Evolutionary conservation across 768 basidiomycete genomes (phyloP), one percentile per base, ranked within the genome.

Genomic region (Antrodiella citrinella): DNA sequence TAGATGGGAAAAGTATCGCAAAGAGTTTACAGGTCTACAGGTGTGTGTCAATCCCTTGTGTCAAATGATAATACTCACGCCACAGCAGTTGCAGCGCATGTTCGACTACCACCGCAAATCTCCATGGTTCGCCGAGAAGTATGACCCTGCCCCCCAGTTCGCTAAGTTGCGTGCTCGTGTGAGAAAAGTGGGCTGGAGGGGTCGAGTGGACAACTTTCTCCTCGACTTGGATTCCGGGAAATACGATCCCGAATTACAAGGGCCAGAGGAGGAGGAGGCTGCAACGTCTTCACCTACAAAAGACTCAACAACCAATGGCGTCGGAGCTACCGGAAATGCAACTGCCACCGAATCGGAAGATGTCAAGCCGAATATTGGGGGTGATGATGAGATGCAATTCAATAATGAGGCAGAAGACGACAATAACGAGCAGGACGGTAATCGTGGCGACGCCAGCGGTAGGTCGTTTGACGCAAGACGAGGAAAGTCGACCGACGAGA

Each of bases 81-180:
- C 71, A 68, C 70, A 75, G 65, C 77, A 97, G 93, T 81, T 95
- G 62, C 90, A 91, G 73, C 86, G 87, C 51, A 86, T 97, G 78
- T 96, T 91, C 76, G 87, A 96, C 26, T 87, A 91, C 68, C 94
- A 97, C 72, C 81, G 84, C 69, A 85, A 86, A 62, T 91, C 90
- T n/a, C 86, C 91, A 12, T 97, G 94, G 94, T 97, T 96, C 73
- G 80, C 82, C 50, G 94, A 97, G 75, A 90, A 91, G 67, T 97
- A 97, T 72, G 90, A 92, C 54, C 86, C 86, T 50, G 68, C 81
- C 39, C 72, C 79, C 47, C 85, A 90, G 59, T 80, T 77, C 62
- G 75, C 78, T 49, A 73, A 75, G 49, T 71, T 93, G 64, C 85
- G 94, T 59, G 74, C 73, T 54, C 77, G 91, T 57, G 80, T 92